phyloP scores from a whole-genome alignment of 176 grass and related monocot genomes.

The Bonia amplexicaulis region DNA sequence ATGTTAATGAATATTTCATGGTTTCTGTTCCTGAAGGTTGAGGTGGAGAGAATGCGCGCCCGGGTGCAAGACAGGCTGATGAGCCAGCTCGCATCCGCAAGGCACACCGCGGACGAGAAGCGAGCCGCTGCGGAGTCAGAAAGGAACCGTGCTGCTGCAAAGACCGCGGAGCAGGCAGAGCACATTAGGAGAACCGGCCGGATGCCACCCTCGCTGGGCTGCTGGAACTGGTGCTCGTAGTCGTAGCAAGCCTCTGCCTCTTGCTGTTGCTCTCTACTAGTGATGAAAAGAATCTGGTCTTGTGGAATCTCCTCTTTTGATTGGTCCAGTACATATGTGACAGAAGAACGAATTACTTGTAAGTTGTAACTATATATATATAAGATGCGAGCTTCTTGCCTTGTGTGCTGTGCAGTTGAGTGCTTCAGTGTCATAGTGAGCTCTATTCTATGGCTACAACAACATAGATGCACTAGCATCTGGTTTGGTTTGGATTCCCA shows the following conservation, averaged over 20 bases:
- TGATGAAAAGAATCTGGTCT: not conserved
- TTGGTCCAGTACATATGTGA: constrained; percentile 32
- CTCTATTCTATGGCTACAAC: not conserved
- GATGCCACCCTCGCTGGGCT: constrained; percentile 58
- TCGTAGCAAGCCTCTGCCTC: not conserved
- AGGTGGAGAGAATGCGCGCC: constrained; percentile 86
- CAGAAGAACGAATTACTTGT: constrained; percentile 9
- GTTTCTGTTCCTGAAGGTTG: constrained; percentile 45
- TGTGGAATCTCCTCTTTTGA: not conserved
- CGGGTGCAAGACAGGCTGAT: constrained; percentile 70
- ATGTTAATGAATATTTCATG: not conserved
- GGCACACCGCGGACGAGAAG: constrained; percentile 70
- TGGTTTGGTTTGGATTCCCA: too few relatives aligned
- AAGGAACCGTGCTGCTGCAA: constrained; percentile 55
- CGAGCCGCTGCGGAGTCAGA: constrained; percentile 48
- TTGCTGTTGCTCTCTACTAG: not conserved
- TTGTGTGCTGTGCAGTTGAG: constrained; percentile 1
- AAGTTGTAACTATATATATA: constrained; percentile 22
- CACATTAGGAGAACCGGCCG: constrained; percentile 78
- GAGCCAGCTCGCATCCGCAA: constrained; percentile 60
- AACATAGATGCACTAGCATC: too few relatives aligned
- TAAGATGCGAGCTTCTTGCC: not conserved
- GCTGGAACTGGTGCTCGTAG: constrained; percentile 85
- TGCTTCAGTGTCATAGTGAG: not conserved
- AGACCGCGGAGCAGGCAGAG: constrained; percentile 61